Evolutionary conservation across 2,329 filamentous ascomycete genomes (phyloP), one percentile per base, ranked within the genome.

Genomic region (Phialophora expanda): DNA sequence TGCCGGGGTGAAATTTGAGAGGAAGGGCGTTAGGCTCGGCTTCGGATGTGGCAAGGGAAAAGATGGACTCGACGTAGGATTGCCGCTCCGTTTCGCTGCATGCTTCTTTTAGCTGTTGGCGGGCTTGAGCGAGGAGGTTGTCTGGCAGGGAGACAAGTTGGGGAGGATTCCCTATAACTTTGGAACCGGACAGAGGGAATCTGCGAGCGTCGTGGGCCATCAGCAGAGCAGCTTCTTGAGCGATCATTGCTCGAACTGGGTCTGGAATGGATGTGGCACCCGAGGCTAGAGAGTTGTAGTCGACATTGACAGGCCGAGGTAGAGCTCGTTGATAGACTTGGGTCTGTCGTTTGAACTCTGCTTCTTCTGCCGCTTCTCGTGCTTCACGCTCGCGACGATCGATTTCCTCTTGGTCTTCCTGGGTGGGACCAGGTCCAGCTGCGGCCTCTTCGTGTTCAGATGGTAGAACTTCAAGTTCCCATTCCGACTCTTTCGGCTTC

Each of bases 401-500:
- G 41, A 91, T 87, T 70, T 93, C 88, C 17, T 91, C 92, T 26
- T 87, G 84, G 73, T 90, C 87, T 76, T 90, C 88, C 17, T 38
- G 41, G 2, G 64, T 64, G 2, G 38, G n/a, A 20, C 28, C 30
- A 11, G 56, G 55, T 30, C 59, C 28, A 73, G 86, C 86, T n/a
- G 80, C 81, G 53, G 84, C 81, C 71, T 95, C 91, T 67, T 86
- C 82, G 69, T 90, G 84, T 69, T 97, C 93, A 48, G 96, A 92
- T 0, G 94, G 94, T 38, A 96, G 81, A 6, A 70, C 64, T 71
- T 97, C 94, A 54, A 98, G 87, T 72, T 98, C 95, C 90, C 92
- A 98, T 71, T 97, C 93, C 0, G 88, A 90, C 74, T 97, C 92
- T 75, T 96, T 97, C 0, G 95, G 95, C 74, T 91, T 96, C 0